Conservation (phyloP, 495 filamentous ascomycete species). For the Lophiostoma macrostomum region DNA sequence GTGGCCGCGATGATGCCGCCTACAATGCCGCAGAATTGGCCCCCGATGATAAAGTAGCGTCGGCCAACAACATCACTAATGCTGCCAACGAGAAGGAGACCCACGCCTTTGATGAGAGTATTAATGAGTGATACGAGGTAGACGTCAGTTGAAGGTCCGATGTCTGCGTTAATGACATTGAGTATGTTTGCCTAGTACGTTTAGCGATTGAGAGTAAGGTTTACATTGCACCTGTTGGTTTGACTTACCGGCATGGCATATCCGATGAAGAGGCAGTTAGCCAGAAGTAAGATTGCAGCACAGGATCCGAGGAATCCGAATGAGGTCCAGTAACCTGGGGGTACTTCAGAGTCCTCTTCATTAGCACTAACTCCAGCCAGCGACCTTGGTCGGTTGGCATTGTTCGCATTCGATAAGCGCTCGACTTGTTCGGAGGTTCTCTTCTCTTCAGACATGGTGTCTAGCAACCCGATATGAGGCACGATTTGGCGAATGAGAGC, state of each 20-base stretch:
- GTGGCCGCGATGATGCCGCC: slow-evolving; percentile 5
- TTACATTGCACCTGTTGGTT: too few relatives aligned
- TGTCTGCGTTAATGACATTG: slow-evolving; percentile 7
- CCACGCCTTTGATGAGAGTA: not conserved
- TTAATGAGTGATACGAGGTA: not conserved
- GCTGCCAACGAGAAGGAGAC: not conserved
- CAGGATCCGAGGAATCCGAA: not conserved
- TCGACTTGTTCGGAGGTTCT: too few relatives aligned
- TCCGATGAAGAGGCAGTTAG: slow-evolving; percentile 5
- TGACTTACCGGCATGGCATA: slow-evolving; percentile 1
- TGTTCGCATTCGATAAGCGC: too few relatives aligned
- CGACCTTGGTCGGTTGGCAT: too few relatives aligned
- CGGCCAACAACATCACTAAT: slow-evolving; percentile 5
- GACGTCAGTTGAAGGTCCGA: slow-evolving; percentile 5
- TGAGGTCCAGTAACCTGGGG: slow-evolving; percentile 5
- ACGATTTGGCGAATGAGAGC: too few relatives aligned
- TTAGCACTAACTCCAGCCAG: too few relatives aligned
- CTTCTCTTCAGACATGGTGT: too few relatives aligned
- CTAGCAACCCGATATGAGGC: too few relatives aligned
- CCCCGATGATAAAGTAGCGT: slow-evolving; percentile 9
- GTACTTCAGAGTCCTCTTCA: too few relatives aligned
- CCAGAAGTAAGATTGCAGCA: not conserved
- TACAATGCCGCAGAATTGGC: slow-evolving; percentile 1
- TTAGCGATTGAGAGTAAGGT: too few relatives aligned
- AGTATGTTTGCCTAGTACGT: slow-evolving; percentile 2